These are phyloP conservation scores for Clathrus columnatus DNA, from an alignment of 768 basidiomycete genomes.

Conservation along the genomic window DNA sequence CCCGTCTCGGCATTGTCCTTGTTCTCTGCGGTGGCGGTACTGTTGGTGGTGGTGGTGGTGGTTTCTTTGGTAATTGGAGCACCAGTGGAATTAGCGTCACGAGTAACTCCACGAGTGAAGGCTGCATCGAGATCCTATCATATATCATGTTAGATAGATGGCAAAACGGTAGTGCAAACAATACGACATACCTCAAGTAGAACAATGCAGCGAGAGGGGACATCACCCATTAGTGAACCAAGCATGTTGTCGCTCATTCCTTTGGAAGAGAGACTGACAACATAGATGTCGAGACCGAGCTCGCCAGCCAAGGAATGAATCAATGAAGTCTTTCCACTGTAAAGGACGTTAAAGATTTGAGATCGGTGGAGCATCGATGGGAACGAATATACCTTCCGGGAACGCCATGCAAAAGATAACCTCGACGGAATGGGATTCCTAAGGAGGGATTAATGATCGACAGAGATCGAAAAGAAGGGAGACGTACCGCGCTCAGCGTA, in stretches of 20 bases:
- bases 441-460: slow-evolving; percentile 16
- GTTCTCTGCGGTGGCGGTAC: slow-evolving; percentile 24
- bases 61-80: slow-evolving; percentile 43
- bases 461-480: slow-evolving; percentile 12
- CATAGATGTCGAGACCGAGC: slow-evolving; percentile 83
- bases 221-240: slow-evolving; percentile 80
- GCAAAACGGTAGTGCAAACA: neutral
- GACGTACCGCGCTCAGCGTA: slow-evolving; percentile 79
- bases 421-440: slow-evolving; percentile 86
- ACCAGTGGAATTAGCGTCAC: slow-evolving; percentile 73
- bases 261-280: slow-evolving; percentile 80
- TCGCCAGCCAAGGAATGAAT: slow-evolving; percentile 82
- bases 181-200: slow-evolving; percentile 62
- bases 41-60: slow-evolving; percentile 30
- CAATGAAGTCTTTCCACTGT: slow-evolving; percentile 76
- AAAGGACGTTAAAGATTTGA: no score
- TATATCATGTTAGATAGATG: neutral
- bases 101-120: slow-evolving; percentile 79
- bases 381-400: slow-evolving; percentile 55
- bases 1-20: slow-evolving; percentile 46
- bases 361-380: slow-evolving; percentile 3
- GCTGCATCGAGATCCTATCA: slow-evolving; percentile 69
- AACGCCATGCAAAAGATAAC: slow-evolving; percentile 78
- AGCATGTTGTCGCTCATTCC: slow-evolving; percentile 90
- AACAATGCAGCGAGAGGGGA: slow-evolving; percentile 84